phyloP scores from a whole-genome alignment of 371 early-diverging fungal species.

The Basidiobolus meristosporus region DNA sequence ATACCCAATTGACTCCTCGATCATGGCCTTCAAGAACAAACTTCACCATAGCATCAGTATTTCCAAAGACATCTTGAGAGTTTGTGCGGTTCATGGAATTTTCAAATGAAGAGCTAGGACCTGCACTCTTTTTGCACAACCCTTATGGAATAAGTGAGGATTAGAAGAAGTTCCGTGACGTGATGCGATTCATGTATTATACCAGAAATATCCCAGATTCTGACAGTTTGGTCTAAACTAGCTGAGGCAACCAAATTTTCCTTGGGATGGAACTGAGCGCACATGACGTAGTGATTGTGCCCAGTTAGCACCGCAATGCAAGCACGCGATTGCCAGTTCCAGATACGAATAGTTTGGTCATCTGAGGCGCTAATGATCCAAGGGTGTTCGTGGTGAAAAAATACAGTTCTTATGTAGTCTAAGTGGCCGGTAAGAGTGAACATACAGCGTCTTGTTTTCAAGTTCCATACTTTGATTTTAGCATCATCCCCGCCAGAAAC shows the following conservation, averaged over 20 bases:
- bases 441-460: constrained; percentile 86
- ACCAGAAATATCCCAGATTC: constrained; percentile 98
- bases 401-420: constrained; percentile 96
- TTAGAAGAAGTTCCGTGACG: not conserved
- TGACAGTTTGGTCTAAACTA: constrained; percentile 94
- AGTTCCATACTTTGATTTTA: constrained; percentile 99
- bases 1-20: constrained; percentile 96
- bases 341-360: constrained; percentile 98
- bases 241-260: constrained; percentile 92
- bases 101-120: constrained; percentile 24
- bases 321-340: constrained; percentile 99
- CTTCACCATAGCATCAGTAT: constrained; percentile 88
- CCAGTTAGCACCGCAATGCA: constrained; percentile 96
- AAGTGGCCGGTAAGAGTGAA: constrained; percentile 95
- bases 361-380: constrained; percentile 97
- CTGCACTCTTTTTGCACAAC: constrained; percentile 66
- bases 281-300: constrained; percentile 99
- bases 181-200: constrained; percentile 3
- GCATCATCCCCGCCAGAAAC: constrained; percentile 99
- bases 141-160: constrained; percentile 7
- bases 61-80: constrained; percentile 77
- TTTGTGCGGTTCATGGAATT: constrained; percentile 26
- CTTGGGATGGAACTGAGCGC: constrained; percentile 92
- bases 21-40: constrained; percentile 98
- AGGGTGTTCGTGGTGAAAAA: constrained; percentile 96